Evolutionary conservation across 148 eudicot species (phyloP).

Genomic region (Fagopyrum homotropicum): DNA sequence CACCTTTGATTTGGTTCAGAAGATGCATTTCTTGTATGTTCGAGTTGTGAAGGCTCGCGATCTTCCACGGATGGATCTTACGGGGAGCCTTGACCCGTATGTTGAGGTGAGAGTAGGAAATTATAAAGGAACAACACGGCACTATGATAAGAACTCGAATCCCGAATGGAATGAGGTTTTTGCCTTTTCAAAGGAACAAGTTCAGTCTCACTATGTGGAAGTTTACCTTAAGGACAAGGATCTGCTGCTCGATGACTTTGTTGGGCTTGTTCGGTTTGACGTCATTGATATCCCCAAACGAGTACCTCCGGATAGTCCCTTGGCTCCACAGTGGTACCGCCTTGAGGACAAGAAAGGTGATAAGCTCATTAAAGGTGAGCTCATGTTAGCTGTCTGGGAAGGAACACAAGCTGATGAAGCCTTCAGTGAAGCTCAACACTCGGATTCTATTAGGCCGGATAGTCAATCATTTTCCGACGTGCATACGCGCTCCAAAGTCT

Average conservation of each 20-base stretch:
- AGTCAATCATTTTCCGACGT: constrained; percentile 33
- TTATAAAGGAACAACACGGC: constrained; percentile 51
- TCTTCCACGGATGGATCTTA: constrained; percentile 51
- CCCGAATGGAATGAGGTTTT: constrained; percentile 63
- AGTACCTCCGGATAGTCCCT: constrained; percentile 66
- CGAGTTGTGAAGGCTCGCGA: constrained; percentile 70
- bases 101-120: constrained; percentile 60
- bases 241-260: constrained; percentile 51
- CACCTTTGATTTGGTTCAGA: constrained; percentile 62
- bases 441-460: constrained; percentile 44
- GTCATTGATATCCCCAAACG: constrained; percentile 53
- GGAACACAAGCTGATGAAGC: constrained; percentile 77
- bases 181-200: constrained; percentile 51
- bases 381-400: constrained; percentile 67
- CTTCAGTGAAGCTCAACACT: constrained; percentile 67
- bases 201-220: constrained; percentile 51
- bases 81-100: constrained; percentile 56
- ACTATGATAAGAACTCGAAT: constrained; percentile 48
- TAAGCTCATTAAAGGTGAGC: constrained; percentile 41
- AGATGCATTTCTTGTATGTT: constrained; percentile 57
- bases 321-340: constrained; percentile 70
- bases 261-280: constrained; percentile 52
- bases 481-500: constrained; percentile 53
- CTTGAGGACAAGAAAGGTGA: constrained; percentile 50
- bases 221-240: constrained; percentile 57